Conservation (phyloP, 495 filamentous ascomycete genomes). For the Penicillium ucsense region DNA sequence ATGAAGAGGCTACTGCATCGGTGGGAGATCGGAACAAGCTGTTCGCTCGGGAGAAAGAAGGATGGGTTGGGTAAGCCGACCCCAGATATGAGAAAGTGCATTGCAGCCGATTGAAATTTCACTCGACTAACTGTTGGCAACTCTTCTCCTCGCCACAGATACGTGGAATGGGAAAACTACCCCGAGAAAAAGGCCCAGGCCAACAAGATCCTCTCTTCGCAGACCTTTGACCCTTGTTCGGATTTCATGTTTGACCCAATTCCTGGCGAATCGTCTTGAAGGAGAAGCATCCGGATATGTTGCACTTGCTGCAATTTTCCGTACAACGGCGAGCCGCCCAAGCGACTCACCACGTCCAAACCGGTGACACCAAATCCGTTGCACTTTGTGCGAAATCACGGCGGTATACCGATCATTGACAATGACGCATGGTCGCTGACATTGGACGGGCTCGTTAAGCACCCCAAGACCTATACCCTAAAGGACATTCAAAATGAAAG, state of each 20-base stretch:
- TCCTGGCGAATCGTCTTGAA: conserved; percentile 48
- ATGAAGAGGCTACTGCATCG: conserved; percentile 24
- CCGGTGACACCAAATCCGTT: conserved; percentile 49
- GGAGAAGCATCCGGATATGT: conserved; percentile 57
- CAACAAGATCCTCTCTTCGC: conserved; percentile 43
- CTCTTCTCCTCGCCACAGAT: conserved; percentile 13
- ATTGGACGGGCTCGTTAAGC: conserved; percentile 47
- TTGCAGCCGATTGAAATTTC: no score
- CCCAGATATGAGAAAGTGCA: no score
- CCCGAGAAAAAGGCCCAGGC: conserved; percentile 54
- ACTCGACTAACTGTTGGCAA: background rate
- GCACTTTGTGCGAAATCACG: conserved; percentile 60
- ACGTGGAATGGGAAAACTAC: conserved; percentile 62
- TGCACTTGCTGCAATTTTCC: conserved; percentile 61
- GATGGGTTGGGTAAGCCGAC: conserved; percentile 10
- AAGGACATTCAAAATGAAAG: conserved; percentile 47
- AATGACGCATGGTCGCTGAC: conserved; percentile 39
- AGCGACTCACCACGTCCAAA: conserved; percentile 35
- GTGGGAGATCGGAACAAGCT: conserved; percentile 26
- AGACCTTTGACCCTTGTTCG: conserved; percentile 46
- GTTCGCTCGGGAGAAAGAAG: conserved; percentile 23
- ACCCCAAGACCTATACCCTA: conserved; percentile 43
- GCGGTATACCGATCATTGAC: conserved; percentile 54
- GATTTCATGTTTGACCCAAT: conserved; percentile 51
- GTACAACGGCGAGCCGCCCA: conserved; percentile 59